Base-by-base conservation (phyloP, 805 yeast genomes). In the Kazachstania martiniae region DNA sequence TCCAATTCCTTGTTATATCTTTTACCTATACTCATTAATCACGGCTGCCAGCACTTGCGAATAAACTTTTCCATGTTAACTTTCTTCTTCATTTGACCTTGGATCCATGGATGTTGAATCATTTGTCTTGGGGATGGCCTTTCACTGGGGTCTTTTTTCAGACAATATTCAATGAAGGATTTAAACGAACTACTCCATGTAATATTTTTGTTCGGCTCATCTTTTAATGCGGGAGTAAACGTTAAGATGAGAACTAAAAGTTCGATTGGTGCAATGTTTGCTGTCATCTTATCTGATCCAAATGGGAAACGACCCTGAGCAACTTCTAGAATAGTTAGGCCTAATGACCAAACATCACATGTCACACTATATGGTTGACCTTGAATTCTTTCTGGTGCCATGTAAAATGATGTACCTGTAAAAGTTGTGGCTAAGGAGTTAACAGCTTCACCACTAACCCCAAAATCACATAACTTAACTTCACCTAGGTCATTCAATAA, bases 381-480 rank as follows among this genome's bases (percentile, higher is more conserved):
- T 62, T 83, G 83, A 32, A 91, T 89, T 46, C 98, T 69, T 57
- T 91, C 98, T 0, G 98, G 98, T 0, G 98, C 97, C 98, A 91
- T 91, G 57, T 91, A 91, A 53, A 84, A 89, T 8, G 94, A 87
- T 0, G 98, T 91, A 2, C 98, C 98, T 0, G 95, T 91, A 51
- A 87, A 91, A 0, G 98, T 91, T 1, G 95, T 84, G 1, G 97
- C 97, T 29, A 91, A 63, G 0, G 95, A 85, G 56, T 91, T 81
- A 21, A 89, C 95, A 13, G 91, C 95, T 50, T 85, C 95, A 8
- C 98, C 98, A 51, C 94, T 79, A 18, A 91, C 98, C 14, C 98
- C 98, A 62, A 91, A 91, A 60, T 91, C 98, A 60, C 97, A 89
- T 32, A 91, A 62, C 54, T 91, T 91, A 32, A 89, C 87, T 49